Evolutionary conservation across 2,329 filamentous ascomycete genomes (phyloP), one percentile per base, ranked within the genome.

Genomic region (Trichothecium sympodiale): DNA sequence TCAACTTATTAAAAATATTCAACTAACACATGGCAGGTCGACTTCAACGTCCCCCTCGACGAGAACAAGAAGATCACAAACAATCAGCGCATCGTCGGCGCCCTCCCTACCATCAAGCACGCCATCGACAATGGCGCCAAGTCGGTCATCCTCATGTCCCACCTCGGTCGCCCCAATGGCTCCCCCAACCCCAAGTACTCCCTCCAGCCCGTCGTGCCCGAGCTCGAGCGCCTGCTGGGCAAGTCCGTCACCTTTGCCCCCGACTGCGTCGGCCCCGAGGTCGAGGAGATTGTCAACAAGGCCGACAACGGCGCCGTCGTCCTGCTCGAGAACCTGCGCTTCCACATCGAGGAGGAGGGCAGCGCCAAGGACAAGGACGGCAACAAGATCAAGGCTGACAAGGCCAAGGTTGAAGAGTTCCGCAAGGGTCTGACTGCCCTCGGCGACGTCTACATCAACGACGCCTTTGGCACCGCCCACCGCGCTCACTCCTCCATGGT

Each of bases 401-500:
- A 94, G 73, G 82, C 71, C 45, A 80, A 86, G 64, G 87, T 98
- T 29, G 84, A 83, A 38, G 78, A 86, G 64, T 98, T 98, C 77
- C 79, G 93, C 61, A 91, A 93, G 73, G 85, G 84, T 31, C 67
- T 98, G 60, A 98, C 93, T 57, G 83, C 84, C 43, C 77, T 98
- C 43, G 91, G 91, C 50, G 91, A 98, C 56, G 71, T 98, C 53
- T 98, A 85, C 68, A 80, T 98, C 77, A 98, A 98, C 66, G 91
- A 98, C 55, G 91, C 93, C 43, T 98, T 98, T 60, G 91, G 91
- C 62, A 98, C 91, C 43, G 91, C 91, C 42, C 91, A 98, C 73
- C 86, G 91, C 61, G 91, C 85, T 33, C 91, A 98, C 77, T 95
- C 87, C 63, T 96, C 89, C 62, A 98, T 98, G 91, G 91, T 98